phyloP scores from a whole-genome alignment of 805 yeast genomes.

The Pichia eremophila region DNA sequence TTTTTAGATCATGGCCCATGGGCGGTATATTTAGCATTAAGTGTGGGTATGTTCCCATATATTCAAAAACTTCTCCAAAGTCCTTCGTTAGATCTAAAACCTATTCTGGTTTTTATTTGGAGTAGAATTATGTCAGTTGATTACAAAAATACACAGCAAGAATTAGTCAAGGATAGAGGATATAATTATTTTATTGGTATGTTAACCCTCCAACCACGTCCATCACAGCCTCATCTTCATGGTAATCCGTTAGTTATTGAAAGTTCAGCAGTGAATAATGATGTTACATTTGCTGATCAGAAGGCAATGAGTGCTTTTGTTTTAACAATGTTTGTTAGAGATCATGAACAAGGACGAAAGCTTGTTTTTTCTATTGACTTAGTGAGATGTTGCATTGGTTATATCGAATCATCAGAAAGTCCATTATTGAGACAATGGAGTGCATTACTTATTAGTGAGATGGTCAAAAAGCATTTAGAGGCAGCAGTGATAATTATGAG shows the following conservation, averaged over 20 bases:
- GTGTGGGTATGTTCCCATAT: constrained; percentile 94
- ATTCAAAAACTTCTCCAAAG: constrained; percentile 82
- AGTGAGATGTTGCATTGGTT: constrained; percentile 53
- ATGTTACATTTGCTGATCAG: constrained; percentile 56
- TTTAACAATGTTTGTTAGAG: constrained; percentile 73
- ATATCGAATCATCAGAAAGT: constrained; percentile 63
- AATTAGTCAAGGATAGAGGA: constrained; percentile 83
- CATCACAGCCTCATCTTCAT: constrained; percentile 13
- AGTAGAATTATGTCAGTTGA: constrained; percentile 96
- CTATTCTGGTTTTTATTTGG: constrained; percentile 93
- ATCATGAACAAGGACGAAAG: constrained; percentile 70
- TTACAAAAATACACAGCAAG: constrained; percentile 81
- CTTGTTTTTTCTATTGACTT: constrained; percentile 69
- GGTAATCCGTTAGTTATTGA: constrained; percentile 18
- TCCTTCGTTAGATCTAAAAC: constrained; percentile 92
- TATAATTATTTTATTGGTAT: constrained; percentile 80
- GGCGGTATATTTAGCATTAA: constrained; percentile 89
- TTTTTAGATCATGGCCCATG: constrained; percentile 93
- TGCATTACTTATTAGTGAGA: constrained; percentile 62
- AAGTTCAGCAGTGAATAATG: constrained; percentile 30
- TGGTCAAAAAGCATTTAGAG: constrained; percentile 64
- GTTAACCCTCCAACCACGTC: constrained; percentile 36
- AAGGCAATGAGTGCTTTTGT: constrained; percentile 95
- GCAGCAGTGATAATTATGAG: constrained; percentile 64
- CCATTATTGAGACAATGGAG: constrained; percentile 94